Evolutionary conservation across 495 filamentous ascomycete genomes (phyloP).

Genomic region (Cercophora samala): DNA sequence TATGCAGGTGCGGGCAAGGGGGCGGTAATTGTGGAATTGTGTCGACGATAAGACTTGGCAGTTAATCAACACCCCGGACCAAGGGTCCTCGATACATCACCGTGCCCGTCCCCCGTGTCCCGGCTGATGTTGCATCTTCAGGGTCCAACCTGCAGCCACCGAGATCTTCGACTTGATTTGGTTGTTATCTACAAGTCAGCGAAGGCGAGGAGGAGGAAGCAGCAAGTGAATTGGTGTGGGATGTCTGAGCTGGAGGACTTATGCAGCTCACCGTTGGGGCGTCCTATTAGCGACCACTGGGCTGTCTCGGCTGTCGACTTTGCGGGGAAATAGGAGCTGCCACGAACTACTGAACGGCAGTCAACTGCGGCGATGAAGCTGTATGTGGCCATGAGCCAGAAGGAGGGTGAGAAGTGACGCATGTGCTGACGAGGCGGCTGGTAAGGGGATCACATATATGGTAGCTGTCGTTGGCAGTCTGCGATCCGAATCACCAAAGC

Average conservation of each 20-base stretch:
- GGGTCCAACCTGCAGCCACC: background rate
- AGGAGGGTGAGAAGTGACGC: background rate
- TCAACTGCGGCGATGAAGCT: too few relatives aligned
- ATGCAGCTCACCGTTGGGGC: conserved; percentile 8
- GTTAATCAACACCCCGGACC: background rate
- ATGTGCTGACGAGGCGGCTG: conserved; percentile 1
- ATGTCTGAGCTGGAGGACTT: background rate
- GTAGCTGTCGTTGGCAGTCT: background rate
- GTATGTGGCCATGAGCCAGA: too few relatives aligned
- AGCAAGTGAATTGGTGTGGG: background rate
- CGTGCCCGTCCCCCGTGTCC: background rate
- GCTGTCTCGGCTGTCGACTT: background rate
- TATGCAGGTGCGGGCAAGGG: background rate
- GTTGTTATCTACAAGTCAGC: background rate
- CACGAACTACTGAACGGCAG: background rate
- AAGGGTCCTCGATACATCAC: background rate
- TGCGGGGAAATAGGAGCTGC: conserved; percentile 5
- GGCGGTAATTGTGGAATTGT: background rate
- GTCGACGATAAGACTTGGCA: background rate
- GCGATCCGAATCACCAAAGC: background rate
- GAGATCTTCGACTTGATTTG: background rate
- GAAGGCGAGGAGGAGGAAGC: background rate
- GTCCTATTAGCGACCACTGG: conserved; percentile 1
- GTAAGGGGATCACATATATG: background rate
- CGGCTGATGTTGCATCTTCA: background rate